Conservation (phyloP, 106 monocot species). For the Dactylorhiza incarnata region DNA sequence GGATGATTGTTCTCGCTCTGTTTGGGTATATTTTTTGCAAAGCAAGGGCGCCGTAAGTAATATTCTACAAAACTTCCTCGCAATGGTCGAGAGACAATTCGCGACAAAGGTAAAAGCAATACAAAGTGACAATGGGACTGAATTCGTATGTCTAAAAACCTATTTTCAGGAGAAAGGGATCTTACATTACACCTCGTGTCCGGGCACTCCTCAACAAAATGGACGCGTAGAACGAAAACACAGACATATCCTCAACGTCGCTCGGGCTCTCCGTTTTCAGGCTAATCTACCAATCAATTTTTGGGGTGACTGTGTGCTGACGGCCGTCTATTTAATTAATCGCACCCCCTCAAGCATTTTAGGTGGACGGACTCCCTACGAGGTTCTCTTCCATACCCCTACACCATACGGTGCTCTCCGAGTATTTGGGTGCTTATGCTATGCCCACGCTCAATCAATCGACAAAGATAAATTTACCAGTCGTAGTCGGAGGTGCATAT, state of each 20-base stretch:
- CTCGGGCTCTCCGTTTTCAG: no score
- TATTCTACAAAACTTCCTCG: neutral
- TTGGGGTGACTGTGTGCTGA: no score
- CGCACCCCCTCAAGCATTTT: no score
- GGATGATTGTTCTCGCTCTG: neutral
- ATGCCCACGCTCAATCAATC: neutral
- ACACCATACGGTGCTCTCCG: neutral
- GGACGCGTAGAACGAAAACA: no score
- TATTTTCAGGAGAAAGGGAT: neutral
- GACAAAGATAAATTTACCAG: no score
- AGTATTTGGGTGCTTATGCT: no score
- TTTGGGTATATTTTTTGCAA: conserved; percentile 4
- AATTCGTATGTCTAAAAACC: no score
- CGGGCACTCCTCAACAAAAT: neutral
- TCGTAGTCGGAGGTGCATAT: neutral
- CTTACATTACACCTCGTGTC: neutral
- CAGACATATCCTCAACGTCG: no score
- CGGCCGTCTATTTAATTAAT: neutral
- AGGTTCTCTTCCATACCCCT: no score
- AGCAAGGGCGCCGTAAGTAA: neutral
- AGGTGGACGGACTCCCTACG: neutral
- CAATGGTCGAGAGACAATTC: neutral
- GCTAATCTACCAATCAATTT: no score
- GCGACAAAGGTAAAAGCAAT: no score
- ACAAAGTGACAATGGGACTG: no score